Conservation (phyloP, 2,329 filamentous ascomycete species). For the Sclerotinia spermophila region DNA sequence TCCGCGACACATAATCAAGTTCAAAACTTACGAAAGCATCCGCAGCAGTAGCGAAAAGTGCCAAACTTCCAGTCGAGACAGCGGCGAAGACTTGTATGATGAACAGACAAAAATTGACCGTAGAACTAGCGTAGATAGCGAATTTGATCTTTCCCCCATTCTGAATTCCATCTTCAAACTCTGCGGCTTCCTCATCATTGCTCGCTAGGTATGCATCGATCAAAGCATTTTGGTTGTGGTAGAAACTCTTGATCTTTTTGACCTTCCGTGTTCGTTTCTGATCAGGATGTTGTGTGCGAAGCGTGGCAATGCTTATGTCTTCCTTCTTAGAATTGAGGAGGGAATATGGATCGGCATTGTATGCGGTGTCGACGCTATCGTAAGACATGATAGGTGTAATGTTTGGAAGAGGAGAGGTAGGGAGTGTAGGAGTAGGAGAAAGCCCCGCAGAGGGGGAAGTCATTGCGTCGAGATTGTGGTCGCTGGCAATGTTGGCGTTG, state of each 20-base stretch:
- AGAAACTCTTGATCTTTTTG: slow-evolving; percentile 45
- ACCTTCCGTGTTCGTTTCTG: slow-evolving; percentile 37
- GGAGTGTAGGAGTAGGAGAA: not conserved
- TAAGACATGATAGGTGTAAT: slow-evolving; percentile 2
- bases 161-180: slow-evolving; percentile 45
- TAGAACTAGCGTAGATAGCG: slow-evolving; percentile 64
- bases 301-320: slow-evolving; percentile 41
- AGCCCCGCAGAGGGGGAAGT: not conserved
- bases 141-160: slow-evolving; percentile 20
- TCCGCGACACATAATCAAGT: no score
- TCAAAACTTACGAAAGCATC: slow-evolving; percentile 60
- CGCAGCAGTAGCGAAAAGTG: slow-evolving; percentile 95
- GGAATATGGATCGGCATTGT: slow-evolving; percentile 37
- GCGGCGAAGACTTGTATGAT: slow-evolving; percentile 86
- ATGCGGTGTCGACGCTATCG: not conserved
- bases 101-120: slow-evolving; percentile 75
- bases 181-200: slow-evolving; percentile 51
- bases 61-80: slow-evolving; percentile 81
- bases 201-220: slow-evolving; percentile 53
- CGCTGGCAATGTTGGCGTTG: not conserved
- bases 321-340: slow-evolving; percentile 36
- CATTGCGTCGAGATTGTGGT: not conserved
- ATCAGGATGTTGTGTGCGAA: slow-evolving; percentile 47
- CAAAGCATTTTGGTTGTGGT: slow-evolving; percentile 46
- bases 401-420: not conserved